Evolutionary conservation across 352 stramenopile genomes (phyloP).

Genomic region (Pythium rishiriense): DNA sequence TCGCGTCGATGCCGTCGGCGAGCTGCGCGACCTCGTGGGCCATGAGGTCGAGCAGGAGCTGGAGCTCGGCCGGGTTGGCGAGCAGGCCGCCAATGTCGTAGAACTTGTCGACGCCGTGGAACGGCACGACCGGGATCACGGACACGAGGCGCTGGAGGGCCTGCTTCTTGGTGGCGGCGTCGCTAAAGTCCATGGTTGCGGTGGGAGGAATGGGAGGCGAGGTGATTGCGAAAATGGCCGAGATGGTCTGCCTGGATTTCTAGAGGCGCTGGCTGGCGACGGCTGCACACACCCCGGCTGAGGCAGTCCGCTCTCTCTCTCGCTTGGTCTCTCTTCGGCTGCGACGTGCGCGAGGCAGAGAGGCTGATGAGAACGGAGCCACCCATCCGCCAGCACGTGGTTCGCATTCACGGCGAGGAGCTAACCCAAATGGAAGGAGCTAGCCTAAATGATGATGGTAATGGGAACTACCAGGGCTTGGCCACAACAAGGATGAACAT

Average conservation of each 20-base stretch:
- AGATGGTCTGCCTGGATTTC: background rate
- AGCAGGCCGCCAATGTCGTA: constrained; percentile 97
- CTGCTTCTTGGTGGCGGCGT: constrained; percentile 49
- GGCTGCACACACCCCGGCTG: background rate
- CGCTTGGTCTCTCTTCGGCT: background rate
- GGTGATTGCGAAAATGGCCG: background rate
- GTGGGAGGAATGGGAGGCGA: background rate
- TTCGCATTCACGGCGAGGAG: background rate
- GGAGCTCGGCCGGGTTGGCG: constrained; percentile 85
- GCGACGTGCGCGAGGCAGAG: background rate
- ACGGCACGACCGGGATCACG: constrained; percentile 94
- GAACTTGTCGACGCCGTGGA: constrained; percentile 95
- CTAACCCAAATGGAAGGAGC: background rate
- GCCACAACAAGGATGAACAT: too few species aligned
- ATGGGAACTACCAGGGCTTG: too few species aligned
- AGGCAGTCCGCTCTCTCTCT: background rate
- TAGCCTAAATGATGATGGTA: too few species aligned
- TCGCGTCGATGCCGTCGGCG: constrained; percentile 63
- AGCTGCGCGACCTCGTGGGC: constrained; percentile 61
- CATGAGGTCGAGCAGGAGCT: constrained; percentile 93
- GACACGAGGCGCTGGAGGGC: constrained; percentile 71
- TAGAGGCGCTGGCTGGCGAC: background rate
- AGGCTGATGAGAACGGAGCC: background rate
- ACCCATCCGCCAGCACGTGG: background rate
- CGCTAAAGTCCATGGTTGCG: constrained; percentile 36